Conservation (phyloP, 371 early-diverging fungal species). For the Thermomucor indicae-seudaticae region DNA sequence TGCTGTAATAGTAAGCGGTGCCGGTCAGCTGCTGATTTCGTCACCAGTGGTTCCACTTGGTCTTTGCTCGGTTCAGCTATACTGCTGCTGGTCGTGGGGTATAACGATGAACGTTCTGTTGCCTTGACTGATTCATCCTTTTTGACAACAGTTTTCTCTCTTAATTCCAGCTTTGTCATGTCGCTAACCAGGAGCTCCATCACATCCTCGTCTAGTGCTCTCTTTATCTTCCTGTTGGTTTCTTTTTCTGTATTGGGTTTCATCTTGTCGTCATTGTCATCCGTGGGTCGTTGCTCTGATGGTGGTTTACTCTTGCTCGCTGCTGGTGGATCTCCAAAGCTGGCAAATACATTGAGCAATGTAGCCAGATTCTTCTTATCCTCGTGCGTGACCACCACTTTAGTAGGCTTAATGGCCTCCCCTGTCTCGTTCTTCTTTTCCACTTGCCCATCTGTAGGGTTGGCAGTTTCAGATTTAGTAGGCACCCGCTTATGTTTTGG, state of each 20-base stretch:
- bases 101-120: background rate
- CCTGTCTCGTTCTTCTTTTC: slow-evolving; percentile 13
- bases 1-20: slow-evolving; percentile 14
- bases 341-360: slow-evolving; percentile 25
- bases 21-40: slow-evolving; percentile 5
- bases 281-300: too few species aligned
- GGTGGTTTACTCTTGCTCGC: slow-evolving; percentile 1
- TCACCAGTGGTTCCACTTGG: background rate
- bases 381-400: slow-evolving; percentile 9
- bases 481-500: slow-evolving; percentile 1
- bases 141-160: background rate
- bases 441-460: slow-evolving; percentile 10
- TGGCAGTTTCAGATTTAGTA: too few species aligned
- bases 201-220: slow-evolving; percentile 6
- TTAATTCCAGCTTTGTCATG: slow-evolving; percentile 4
- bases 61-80: background rate
- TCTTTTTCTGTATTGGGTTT: background rate
- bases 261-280: background rate
- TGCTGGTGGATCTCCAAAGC: slow-evolving; percentile 6
- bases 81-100: slow-evolving; percentile 1
- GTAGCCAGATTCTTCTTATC: slow-evolving; percentile 35
- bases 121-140: background rate
- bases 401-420: slow-evolving; percentile 20
- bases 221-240: background rate
- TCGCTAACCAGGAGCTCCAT: slow-evolving; percentile 14